A percentile compares a stretch with the other conserved stretches of the same genome.
phyloP scores from a whole-genome alignment of 2,329 filamentous ascomycete genomes.

The Botrytis galanthina region DNA sequence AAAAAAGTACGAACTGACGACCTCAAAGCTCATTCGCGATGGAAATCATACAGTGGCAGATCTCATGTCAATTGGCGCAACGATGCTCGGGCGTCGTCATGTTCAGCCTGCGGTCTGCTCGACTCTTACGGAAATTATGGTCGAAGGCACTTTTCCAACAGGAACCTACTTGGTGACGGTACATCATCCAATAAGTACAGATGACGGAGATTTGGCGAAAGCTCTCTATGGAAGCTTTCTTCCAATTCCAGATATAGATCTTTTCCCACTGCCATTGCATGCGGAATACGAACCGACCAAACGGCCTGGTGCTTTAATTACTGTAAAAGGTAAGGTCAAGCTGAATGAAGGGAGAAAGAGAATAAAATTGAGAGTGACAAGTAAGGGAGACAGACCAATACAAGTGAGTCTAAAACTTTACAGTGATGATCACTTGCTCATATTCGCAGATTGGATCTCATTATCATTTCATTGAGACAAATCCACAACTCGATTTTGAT shows the following conservation, averaged over 20 bases:
- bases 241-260: conserved; percentile 66
- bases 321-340: conserved; percentile 62
- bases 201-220: conserved; percentile 82
- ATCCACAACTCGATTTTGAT: conserved; percentile 86
- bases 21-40: conserved; percentile 79
- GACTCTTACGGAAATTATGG: conserved; percentile 80
- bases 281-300: conserved; percentile 64
- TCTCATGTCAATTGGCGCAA: conserved; percentile 87
- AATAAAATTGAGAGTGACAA: conserved; percentile 74
- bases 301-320: conserved; percentile 75
- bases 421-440: conserved; percentile 18
- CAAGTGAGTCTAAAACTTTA: conserved; percentile 55
- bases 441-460: conserved; percentile 70
- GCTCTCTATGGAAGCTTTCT: conserved; percentile 91
- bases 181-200: conserved; percentile 80
- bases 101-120: conserved; percentile 79
- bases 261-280: conserved; percentile 65
- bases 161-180: conserved; percentile 95
- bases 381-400: conserved; percentile 83
- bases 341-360: conserved; percentile 74
- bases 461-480: conserved; percentile 96
- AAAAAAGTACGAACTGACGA: conserved; percentile 24
- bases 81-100: conserved; percentile 90
- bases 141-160: conserved; percentile 88
- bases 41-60: conserved; percentile 87